Base-by-base conservation (phyloP, 352 stramenopile species). In the Globisporangium megalacanthum region DNA sequence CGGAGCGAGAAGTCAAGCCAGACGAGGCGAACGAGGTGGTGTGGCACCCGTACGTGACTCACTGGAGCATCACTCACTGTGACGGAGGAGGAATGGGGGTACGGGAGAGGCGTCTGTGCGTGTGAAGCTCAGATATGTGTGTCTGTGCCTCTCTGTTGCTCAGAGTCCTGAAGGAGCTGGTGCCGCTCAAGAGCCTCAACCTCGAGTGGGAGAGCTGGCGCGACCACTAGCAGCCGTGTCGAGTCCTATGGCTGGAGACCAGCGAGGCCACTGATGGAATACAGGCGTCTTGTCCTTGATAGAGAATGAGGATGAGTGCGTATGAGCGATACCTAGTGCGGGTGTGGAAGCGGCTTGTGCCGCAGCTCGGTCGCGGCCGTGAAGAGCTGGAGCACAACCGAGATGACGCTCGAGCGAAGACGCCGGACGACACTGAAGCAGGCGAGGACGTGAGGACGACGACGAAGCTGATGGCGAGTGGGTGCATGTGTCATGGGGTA, bases 191-290 rank as follows among this genome's bases (percentile, higher is more conserved):
- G 62, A 91, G 79, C 54, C 64, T 91, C 35, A 93, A 89, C 56
- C 64, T 89, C 46, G 78, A 89, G 65, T 90, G 80, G 75, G 83
- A 93, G 65, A 77, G 77, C 53, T 93, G 83, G 83, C 80, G 83
- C 64, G 83, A 93, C 50, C 83, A 93, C 53, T 92, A 50, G 20
- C 5, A 37, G 33, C 33, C 33, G 4, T 8, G 33, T 37, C 33
- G 33, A 37, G 33, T 37, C 4, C 33, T 37, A 37, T 4, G 4
- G 8, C 33, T 37, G 33, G 8, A 37, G 33, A 9, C 4, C 5
- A 37, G n/a, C n/a, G n/a, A n/a, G n/a, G n/a, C n/a, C n/a, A n/a
- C n/a, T n/a, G n/a, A n/a, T n/a, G n/a, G n/a, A n/a, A n/a, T n/a
- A n/a, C n/a, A 37, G 33, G 33, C 33, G 4, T 37, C 33, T 37